Evolutionary conservation across 1,139 yeast species (phyloP).

Genomic region (Candida tunisiensis): DNA sequence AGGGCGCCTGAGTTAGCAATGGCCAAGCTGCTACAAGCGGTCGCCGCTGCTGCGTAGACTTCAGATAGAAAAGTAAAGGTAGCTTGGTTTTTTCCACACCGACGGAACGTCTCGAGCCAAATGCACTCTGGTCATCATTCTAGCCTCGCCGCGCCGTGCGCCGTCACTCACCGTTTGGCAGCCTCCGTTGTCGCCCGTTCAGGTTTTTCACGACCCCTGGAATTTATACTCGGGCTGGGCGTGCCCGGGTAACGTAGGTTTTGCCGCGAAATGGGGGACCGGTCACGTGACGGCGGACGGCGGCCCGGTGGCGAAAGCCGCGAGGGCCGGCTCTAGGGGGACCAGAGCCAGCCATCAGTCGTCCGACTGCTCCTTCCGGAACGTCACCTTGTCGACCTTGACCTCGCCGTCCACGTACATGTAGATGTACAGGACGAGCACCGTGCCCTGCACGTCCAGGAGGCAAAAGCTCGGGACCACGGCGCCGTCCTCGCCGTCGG

Average conservation of each 20-base stretch:
- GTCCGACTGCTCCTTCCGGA: neutral
- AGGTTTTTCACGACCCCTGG: too few species aligned
- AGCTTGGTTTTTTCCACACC: conserved; percentile 91
- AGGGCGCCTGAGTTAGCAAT: too few species aligned
- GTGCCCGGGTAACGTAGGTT: neutral
- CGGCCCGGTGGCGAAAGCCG: too few species aligned
- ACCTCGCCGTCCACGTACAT: conserved; percentile 69
- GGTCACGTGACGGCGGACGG: too few species aligned
- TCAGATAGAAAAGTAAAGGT: conserved; percentile 38
- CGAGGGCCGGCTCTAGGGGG: too few species aligned
- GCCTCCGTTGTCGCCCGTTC: too few species aligned
- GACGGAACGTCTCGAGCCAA: conserved; percentile 88
- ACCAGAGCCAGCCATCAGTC: too few species aligned
- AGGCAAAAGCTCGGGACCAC: conserved; percentile 76
- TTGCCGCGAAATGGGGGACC: neutral
- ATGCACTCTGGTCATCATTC: conserved; percentile 83
- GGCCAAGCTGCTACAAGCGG: too few species aligned
- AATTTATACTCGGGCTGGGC: neutral
- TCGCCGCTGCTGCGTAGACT: too few species aligned
- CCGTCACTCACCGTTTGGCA: too few species aligned
- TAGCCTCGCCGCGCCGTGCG: too few species aligned
- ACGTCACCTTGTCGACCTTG: conserved; percentile 74
- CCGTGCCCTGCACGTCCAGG: conserved; percentile 62
- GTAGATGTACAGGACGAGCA: conserved; percentile 73
- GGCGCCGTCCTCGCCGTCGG: conserved; percentile 7